Base-by-base conservation (phyloP, 495 filamentous ascomycete genomes). In the Poronia punctata region DNA sequence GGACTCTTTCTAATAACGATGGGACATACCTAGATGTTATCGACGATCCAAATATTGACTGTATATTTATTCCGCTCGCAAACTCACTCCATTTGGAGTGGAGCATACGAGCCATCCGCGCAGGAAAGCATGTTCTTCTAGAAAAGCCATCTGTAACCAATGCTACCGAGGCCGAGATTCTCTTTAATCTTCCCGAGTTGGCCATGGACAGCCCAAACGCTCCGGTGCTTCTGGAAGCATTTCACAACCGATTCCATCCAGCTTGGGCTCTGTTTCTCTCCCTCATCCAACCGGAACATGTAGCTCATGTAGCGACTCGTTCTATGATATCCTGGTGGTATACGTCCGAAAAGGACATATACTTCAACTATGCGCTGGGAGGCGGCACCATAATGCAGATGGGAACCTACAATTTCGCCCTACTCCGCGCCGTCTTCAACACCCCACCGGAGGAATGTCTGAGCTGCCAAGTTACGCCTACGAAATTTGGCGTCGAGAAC, bases 51-150 rank as follows among this genome's bases (percentile, higher is more conserved):
- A 44, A 59, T 8, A 67, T 81, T 29, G 64, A 75, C 37, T 61
- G 56, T 29, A 59, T 81, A 21, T 75, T 72, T 53, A 69, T 76
- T 38, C 57, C 68, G 7, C 53, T 74, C 5, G 72, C 71, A 5
- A 76, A 74, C 46, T 62, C 61, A 5, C 52, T 75, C 12, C 74
- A 78, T 46, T 71, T 62, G 37, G 74, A 78, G 50, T 79, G 73
- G 75, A 54, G 74, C 1, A 25, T 69, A 31, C 67, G 66, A 38
- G 55, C 72, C 9, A 57, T 81, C 19, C 48, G 56, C n/a, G 64
- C 62, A 2, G 71, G 72, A 1, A 80, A 80, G 49, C 76, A 80
- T 53, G 75, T 82, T 20, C 61, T 82, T 3, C 54, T 74, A 9
- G 78, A 79, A 48, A 78, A 79, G 50, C 74, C 74, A 2, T 68